A percentile compares a stretch with the other conserved stretches of the same genome.
phyloP scores from a whole-genome alignment of 257 asterid genomes.

The Cinchona pubescens region DNA sequence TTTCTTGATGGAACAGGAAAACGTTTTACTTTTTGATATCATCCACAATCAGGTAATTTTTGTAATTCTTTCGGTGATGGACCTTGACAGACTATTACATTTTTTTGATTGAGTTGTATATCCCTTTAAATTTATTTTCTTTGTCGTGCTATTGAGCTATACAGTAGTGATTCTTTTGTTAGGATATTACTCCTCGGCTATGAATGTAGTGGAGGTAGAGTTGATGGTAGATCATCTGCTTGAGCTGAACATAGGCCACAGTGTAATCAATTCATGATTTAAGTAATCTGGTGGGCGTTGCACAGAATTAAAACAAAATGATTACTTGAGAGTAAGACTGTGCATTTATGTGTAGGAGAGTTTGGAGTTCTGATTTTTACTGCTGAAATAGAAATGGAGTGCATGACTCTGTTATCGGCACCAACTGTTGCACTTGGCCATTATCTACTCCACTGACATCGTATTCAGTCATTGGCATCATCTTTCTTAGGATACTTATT shows the following conservation, averaged over 20 bases:
- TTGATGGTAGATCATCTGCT: background rate
- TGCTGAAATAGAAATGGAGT: background rate
- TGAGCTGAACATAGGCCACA: background rate
- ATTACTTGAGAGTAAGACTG: background rate
- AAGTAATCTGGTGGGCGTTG: background rate
- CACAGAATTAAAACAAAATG: background rate
- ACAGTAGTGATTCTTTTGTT: background rate
- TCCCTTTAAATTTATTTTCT: background rate
- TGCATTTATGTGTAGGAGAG: background rate
- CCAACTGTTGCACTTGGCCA: background rate
- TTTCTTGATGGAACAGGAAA: slow-evolving; percentile 90
- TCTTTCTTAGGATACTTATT: background rate
- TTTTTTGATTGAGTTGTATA: background rate
- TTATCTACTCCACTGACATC: background rate
- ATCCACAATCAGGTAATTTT: background rate
- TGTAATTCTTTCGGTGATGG: background rate
- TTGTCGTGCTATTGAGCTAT: background rate
- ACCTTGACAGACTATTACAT: background rate
- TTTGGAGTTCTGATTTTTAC: background rate
- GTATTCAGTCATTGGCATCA: background rate
- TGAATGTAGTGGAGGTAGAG: background rate
- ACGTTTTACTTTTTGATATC: slow-evolving; percentile 47
- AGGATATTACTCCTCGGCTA: background rate
- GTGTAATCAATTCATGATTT: background rate
- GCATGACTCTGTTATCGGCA: background rate